Conservation (phyloP, 176 grass and related monocot genomes). For the Microstegium vimineum region DNA sequence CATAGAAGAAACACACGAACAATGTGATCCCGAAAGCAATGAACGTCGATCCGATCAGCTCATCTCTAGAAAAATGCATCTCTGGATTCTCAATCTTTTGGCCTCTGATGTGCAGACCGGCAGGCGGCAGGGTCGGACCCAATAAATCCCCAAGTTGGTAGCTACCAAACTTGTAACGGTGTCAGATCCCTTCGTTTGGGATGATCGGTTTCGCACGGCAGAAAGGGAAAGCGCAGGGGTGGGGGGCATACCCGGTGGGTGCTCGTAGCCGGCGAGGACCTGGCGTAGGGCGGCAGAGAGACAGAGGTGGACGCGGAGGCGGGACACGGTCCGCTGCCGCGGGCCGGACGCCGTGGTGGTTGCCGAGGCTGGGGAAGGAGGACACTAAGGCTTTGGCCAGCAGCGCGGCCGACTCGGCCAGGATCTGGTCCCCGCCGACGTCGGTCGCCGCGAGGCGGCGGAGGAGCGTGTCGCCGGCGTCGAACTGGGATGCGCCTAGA, state of each 20-base stretch:
- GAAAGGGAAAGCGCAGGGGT: not conserved
- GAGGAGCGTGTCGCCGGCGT: not conserved
- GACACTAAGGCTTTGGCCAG: slow-evolving; percentile 14
- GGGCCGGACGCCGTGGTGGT: slow-evolving; percentile 8
- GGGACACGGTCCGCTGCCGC: slow-evolving; percentile 12
- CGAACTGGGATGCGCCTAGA: no score
- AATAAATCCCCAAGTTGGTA: not conserved
- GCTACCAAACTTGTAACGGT: not conserved
- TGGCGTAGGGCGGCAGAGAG: not conserved
- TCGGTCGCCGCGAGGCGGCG: slow-evolving; percentile 4
- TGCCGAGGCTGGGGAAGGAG: slow-evolving; percentile 37
- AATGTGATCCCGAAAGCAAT: slow-evolving; percentile 29
- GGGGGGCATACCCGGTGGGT: not conserved
- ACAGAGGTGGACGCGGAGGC: no score
- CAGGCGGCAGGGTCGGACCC: not conserved
- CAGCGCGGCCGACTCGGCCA: slow-evolving; percentile 3
- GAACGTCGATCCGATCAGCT: not conserved
- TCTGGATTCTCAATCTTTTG: not conserved
- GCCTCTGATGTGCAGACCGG: not conserved
- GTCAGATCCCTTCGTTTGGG: not conserved
- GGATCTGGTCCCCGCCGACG: not conserved
- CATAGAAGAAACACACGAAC: slow-evolving; percentile 38
- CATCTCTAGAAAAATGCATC: slow-evolving; percentile 20
- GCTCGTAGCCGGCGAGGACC: not conserved
- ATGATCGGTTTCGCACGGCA: not conserved